Evolutionary conservation across 148 eudicot genomes (phyloP).

Genomic region (Chenopodium berlandieri): DNA sequence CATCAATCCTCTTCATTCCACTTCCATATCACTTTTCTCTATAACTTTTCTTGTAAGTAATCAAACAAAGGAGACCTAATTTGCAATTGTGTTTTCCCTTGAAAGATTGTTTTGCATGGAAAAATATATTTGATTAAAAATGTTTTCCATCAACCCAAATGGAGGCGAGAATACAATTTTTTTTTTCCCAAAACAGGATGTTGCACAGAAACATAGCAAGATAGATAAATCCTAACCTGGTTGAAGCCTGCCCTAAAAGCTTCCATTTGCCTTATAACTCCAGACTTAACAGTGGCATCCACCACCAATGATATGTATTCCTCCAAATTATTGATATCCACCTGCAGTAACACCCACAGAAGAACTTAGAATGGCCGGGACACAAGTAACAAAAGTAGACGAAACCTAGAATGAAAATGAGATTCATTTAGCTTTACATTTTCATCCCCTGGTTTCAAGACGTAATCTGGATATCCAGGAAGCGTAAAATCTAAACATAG

Average conservation of each 20-base stretch:
- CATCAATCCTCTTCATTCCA: no score
- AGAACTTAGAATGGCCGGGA: neutral
- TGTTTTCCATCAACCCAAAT: no score
- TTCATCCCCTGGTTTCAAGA: slow-evolving; percentile 60
- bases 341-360: slow-evolving; percentile 41
- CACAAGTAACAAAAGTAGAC: neutral
- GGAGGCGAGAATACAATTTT: no score
- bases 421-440: slow-evolving; percentile 43
- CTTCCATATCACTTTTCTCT: no score
- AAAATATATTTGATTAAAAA: no score
- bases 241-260: slow-evolving; percentile 94
- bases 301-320: slow-evolving; percentile 79
- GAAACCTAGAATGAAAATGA: neutral
- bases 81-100: no score
- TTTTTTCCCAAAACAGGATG: neutral
- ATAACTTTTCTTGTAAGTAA: no score
- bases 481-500: slow-evolving; percentile 92
- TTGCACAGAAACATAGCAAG: neutral
- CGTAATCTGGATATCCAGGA: slow-evolving; percentile 88
- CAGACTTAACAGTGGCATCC: slow-evolving; percentile 87
- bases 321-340: slow-evolving; percentile 69
- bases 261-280: slow-evolving; percentile 74
- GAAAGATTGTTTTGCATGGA: no score
- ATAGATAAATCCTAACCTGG: slow-evolving; percentile 46
- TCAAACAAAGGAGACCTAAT: no score